Evolutionary conservation across 768 basidiomycete species (phyloP).

Genomic region (Lactifluus pinguis): DNA sequence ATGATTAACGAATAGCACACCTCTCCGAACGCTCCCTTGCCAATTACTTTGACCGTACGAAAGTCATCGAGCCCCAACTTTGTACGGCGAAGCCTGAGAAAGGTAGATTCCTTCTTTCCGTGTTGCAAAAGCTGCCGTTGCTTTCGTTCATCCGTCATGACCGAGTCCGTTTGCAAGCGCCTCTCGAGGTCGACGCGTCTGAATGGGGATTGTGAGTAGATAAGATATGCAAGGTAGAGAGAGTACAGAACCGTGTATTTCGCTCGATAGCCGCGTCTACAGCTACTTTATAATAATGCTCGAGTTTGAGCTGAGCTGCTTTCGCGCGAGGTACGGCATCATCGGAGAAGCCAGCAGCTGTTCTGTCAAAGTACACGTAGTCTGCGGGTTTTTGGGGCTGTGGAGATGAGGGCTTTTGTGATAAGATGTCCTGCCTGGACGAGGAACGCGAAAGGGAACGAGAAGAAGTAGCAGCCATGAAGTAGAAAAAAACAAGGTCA

Average conservation of each 20-base stretch:
- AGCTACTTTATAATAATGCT: slow-evolving; percentile 94
- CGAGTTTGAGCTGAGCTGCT: slow-evolving; percentile 88
- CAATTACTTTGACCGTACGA: slow-evolving; percentile 95
- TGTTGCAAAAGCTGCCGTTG: slow-evolving; percentile 72
- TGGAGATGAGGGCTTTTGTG: slow-evolving; percentile 16
- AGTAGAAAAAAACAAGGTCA: background rate
- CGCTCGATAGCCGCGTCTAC: slow-evolving; percentile 94
- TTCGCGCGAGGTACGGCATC: slow-evolving; percentile 78
- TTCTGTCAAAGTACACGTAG: slow-evolving; percentile 93
- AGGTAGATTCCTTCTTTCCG: slow-evolving; percentile 83
- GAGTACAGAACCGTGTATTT: slow-evolving; percentile 59
- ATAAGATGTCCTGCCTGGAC: slow-evolving; percentile 18
- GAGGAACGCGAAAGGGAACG: slow-evolving; percentile 17
- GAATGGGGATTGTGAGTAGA: slow-evolving; percentile 9
- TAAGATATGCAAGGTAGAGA: background rate
- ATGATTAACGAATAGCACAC: slow-evolving; percentile 33
- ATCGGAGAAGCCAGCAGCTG: slow-evolving; percentile 65
- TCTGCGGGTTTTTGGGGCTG: slow-evolving; percentile 42
- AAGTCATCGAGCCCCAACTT: slow-evolving; percentile 89
- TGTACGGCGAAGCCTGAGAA: slow-evolving; percentile 79
- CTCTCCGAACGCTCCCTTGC: slow-evolving; percentile 98
- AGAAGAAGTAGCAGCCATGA: slow-evolving; percentile 9
- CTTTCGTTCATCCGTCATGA: slow-evolving; percentile 78
- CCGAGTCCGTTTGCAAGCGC: slow-evolving; percentile 57
- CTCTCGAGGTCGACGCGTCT: slow-evolving; percentile 88